Base-by-base conservation (phyloP, 371 early-diverging fungal species). In the Mortierella sp. region DNA sequence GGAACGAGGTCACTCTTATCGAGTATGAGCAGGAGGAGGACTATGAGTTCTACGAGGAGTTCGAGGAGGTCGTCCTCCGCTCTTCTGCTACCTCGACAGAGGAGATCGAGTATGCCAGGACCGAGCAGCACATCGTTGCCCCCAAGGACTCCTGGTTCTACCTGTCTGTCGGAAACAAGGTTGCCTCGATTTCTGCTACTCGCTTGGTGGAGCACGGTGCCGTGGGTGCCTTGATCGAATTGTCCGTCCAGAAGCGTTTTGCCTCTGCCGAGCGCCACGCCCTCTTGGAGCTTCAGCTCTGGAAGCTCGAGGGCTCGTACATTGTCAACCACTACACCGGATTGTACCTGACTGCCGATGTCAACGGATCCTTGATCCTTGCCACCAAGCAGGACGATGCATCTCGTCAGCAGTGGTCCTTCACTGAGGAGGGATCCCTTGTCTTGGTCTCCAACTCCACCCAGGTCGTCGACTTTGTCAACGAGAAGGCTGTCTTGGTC, bases 81-180 rank as follows among this genome's bases (percentile, higher is more conserved):
- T 80, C 81, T 9, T 76, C 81, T 11, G 52, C 71, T 26, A 47
- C 34, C 44, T 19, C 68, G 7, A 70, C 43, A 45, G 81, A 80
- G 55, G 68, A 66, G 14, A 73, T 80, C 45, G 81, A 80, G 68
- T 80, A 76, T 29, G 73, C 76, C 70, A 61, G 50, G 71, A 73
- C 77, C 4, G 77, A 76, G 74, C 74, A 76, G 64, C 47, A 70
- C 40, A 63, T 80, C 22, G 48, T 73, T 40, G 81, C 74, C 24
- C 81, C 81, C 40, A 64, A 40, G 44, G 68, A 80, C 58, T 50
- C 73, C 9, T 80, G 81, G 81, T 80, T 80, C 77, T 80, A 80
- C 71, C 40, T 80, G 64, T 52, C 71, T 64, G 77, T 53, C 24
- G 81, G 77, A 26, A 70, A 61, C 71, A 80, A 70, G 71, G 81